phyloP scores from a whole-genome alignment of 108 stramenopile species.

The Parietichytrium sp. region DNA sequence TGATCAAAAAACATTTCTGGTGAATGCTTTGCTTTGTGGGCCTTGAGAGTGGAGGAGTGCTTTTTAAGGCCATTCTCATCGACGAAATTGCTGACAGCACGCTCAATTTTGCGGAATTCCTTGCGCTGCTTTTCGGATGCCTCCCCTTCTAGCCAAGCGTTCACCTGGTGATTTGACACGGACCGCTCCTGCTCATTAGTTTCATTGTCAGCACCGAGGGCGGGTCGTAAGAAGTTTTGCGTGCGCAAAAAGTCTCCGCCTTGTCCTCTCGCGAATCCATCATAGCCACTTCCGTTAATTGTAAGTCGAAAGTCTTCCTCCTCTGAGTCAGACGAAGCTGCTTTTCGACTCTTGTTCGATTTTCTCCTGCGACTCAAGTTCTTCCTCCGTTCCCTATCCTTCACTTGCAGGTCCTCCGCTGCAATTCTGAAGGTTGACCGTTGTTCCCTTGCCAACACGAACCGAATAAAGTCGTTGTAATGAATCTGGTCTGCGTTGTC shows the following conservation, averaged over 20 bases:
- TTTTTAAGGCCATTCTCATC: not conserved
- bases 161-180: not conserved
- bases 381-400: not conserved
- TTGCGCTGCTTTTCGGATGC: not conserved
- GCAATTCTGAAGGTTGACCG: not conserved
- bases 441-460: not conserved
- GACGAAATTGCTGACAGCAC: not conserved
- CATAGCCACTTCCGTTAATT: constrained; percentile 18
- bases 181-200: too few species aligned
- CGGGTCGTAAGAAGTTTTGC: not conserved
- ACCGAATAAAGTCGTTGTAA: constrained; percentile 25
- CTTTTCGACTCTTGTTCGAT: not conserved
- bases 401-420: not conserved
- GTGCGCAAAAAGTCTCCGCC: not conserved
- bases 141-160: not conserved
- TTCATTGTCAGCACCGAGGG: not conserved
- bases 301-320: not conserved
- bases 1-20: constrained; percentile 14
- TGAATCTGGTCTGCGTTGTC: not conserved
- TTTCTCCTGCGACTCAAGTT: not conserved
- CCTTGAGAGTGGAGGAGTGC: not conserved
- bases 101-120: not conserved
- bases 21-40: not conserved
- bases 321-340: not conserved
- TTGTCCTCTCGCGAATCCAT: not conserved